These are phyloP conservation scores for Cyberlindnera americana DNA, from an alignment of 805 yeast genomes.

Conservation along the genomic window DNA sequence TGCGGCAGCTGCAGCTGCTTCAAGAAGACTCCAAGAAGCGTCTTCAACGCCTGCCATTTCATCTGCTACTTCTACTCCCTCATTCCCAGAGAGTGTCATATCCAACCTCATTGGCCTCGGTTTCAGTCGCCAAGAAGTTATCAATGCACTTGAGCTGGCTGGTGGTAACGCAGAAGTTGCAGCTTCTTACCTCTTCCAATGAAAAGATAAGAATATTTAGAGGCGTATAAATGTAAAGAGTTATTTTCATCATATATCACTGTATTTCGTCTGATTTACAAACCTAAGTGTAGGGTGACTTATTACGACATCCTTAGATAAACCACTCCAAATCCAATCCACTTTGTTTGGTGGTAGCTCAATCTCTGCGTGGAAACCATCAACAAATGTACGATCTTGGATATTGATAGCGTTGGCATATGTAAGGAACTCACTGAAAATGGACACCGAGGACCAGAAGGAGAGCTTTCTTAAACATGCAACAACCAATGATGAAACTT, in stretches of 20 bases:
- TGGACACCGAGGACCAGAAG: slow-evolving; percentile 86
- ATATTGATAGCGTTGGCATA: slow-evolving; percentile 75
- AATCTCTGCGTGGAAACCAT: slow-evolving; percentile 66
- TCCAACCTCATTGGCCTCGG: slow-evolving; percentile 63
- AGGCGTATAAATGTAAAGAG: no score
- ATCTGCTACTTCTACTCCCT: background rate
- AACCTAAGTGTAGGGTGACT: slow-evolving; percentile 27
- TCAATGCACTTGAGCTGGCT: slow-evolving; percentile 60
- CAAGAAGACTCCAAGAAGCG: slow-evolving; percentile 4
- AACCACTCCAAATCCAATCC: slow-evolving; percentile 33
- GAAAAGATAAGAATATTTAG: background rate
- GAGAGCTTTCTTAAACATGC: slow-evolving; percentile 84
- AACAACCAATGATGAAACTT: slow-evolving; percentile 74
- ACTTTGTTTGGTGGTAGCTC: slow-evolving; percentile 43
- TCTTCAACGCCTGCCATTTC: slow-evolving; percentile 7
- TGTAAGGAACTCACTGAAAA: slow-evolving; percentile 77
- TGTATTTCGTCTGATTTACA: slow-evolving; percentile 14
- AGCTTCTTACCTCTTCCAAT: slow-evolving; percentile 66
- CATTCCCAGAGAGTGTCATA: slow-evolving; percentile 36
- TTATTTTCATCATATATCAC: slow-evolving; percentile 1
- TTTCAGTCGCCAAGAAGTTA: slow-evolving; percentile 59
- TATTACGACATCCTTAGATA: slow-evolving; percentile 26
- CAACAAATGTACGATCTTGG: slow-evolving; percentile 81
- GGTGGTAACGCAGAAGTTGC: slow-evolving; percentile 83
- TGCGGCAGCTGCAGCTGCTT: slow-evolving; percentile 23